Evolutionary conservation across 768 basidiomycete species (phyloP).

Genomic region (Russula brevipes): DNA sequence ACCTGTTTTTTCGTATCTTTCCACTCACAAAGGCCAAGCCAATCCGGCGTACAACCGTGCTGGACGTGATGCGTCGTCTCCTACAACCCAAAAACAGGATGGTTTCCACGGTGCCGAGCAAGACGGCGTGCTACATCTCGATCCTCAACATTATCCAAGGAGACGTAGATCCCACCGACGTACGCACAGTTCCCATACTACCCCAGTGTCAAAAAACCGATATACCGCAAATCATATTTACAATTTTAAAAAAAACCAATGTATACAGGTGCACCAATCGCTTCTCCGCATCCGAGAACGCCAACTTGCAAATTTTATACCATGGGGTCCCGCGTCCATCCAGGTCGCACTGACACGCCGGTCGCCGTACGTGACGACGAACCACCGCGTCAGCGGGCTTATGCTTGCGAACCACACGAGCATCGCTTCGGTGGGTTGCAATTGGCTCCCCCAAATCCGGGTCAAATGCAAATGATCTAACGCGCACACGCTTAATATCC

Average conservation of each 20-base stretch:
- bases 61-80: slow-evolving; percentile 97
- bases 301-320: slow-evolving; percentile 95
- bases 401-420: slow-evolving; percentile 99
- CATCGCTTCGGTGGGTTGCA: slow-evolving; percentile 74
- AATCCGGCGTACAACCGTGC: slow-evolving; percentile 91
- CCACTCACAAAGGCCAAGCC: slow-evolving; percentile 70
- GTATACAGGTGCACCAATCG: slow-evolving; percentile 85
- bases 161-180: slow-evolving; percentile 97
- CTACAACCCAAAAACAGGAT: slow-evolving; percentile 98
- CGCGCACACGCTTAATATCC: background rate
- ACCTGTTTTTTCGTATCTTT: background rate
- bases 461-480: background rate
- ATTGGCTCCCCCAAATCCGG: background rate
- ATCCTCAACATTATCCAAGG: slow-evolving; percentile 98
- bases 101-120: slow-evolving; percentile 90
- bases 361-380: slow-evolving; percentile 82
- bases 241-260: too few relatives aligned
- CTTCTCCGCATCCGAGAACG: slow-evolving; percentile 94
- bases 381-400: slow-evolving; percentile 92
- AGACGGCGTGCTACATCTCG: slow-evolving; percentile 93
- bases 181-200: slow-evolving; percentile 34
- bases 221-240: background rate
- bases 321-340: slow-evolving; percentile 98
- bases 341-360: slow-evolving; percentile 92
- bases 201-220: background rate